These are phyloP conservation scores for Fraxinus nigra DNA, from an alignment of 305 asterid species.

Conservation along the genomic window DNA sequence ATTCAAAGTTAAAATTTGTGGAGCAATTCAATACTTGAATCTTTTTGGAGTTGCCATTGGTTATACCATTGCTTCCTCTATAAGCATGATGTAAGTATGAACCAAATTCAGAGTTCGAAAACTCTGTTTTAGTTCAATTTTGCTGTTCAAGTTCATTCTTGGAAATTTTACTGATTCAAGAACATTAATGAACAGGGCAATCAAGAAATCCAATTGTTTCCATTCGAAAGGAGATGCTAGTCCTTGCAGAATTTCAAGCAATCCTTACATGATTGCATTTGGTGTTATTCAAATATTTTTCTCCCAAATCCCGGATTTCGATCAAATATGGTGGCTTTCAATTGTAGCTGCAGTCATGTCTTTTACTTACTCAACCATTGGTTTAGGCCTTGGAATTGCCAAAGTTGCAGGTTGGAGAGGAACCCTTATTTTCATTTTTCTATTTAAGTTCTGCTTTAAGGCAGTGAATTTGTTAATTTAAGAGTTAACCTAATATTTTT, in stretches of 20 bases:
- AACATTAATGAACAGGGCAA: slow-evolving; percentile 55
- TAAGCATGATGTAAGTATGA: slow-evolving; percentile 59
- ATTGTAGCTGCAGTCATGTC: slow-evolving; percentile 93
- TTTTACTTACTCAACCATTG: slow-evolving; percentile 80
- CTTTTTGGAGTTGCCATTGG: slow-evolving; percentile 5
- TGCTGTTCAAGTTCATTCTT: neutral
- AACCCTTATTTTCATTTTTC: neutral
- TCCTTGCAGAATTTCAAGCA: slow-evolving; percentile 66
- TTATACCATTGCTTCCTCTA: neutral
- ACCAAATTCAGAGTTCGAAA: neutral
- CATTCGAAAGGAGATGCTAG: slow-evolving; percentile 59
- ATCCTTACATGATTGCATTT: slow-evolving; percentile 78
- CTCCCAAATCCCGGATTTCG: slow-evolving; percentile 88
- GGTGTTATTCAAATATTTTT: slow-evolving; percentile 61
- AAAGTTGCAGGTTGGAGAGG: slow-evolving; percentile 60
- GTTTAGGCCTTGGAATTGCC: slow-evolving; percentile 79
- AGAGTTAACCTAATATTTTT: neutral
- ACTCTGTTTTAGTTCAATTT: neutral
- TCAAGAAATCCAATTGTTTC: slow-evolving; percentile 71
- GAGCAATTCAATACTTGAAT: slow-evolving; percentile 21
- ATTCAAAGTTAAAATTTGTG: slow-evolving; percentile 77
- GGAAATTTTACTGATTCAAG: neutral
- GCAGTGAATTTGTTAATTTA: neutral
- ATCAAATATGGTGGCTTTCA: slow-evolving; percentile 91
- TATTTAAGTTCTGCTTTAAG: neutral